Conservation (phyloP, 1,284 basidiomycete species). For the Sporisorium reilianum region DNA sequence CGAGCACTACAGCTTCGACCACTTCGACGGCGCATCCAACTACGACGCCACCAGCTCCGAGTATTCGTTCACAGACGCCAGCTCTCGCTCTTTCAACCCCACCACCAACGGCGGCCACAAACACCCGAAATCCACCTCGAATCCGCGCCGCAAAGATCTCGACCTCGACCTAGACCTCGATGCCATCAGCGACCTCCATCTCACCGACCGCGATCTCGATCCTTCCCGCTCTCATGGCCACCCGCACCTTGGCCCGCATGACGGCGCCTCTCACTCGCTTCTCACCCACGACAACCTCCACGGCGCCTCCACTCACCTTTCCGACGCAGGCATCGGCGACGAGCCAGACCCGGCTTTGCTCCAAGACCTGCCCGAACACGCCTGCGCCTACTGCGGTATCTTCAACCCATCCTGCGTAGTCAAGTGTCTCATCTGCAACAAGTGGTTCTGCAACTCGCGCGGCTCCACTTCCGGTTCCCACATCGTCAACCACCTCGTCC, state of each 20-base stretch:
- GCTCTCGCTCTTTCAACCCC: constrained; percentile 7
- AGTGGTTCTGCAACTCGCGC: constrained; percentile 98
- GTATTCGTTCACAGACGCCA: constrained; percentile 40
- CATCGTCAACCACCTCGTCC: constrained; percentile 98
- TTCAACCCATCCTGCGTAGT: constrained; percentile 97
- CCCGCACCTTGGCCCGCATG: constrained; percentile 6
- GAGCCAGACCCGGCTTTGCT: constrained; percentile 20
- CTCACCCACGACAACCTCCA: constrained; percentile 2
- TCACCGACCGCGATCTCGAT: constrained; percentile 46
- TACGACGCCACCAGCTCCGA: constrained; percentile 48
- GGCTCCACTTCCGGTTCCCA: constrained; percentile 94
- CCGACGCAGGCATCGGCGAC: constrained; percentile 19
- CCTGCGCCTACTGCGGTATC: constrained; percentile 86
- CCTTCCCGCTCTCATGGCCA: constrained; percentile 22
- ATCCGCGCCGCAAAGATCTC: constrained; percentile 25
- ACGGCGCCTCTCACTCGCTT: constrained; percentile 6
- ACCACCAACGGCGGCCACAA: constrained; percentile 18
- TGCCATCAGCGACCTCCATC: constrained; percentile 53
- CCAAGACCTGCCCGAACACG: constrained; percentile 50
- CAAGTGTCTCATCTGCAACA: constrained; percentile 92
- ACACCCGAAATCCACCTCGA: constrained; percentile 17
- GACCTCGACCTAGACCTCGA: constrained; percentile 60
- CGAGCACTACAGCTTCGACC: constrained; percentile 56
- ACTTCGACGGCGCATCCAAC: constrained; percentile 59
- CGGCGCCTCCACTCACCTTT: constrained; percentile 1